A percentile compares a stretch with the other conserved stretches of the same genome.
Conservation (phyloP, 768 basidiomycete species). For the Postia placenta region DNA sequence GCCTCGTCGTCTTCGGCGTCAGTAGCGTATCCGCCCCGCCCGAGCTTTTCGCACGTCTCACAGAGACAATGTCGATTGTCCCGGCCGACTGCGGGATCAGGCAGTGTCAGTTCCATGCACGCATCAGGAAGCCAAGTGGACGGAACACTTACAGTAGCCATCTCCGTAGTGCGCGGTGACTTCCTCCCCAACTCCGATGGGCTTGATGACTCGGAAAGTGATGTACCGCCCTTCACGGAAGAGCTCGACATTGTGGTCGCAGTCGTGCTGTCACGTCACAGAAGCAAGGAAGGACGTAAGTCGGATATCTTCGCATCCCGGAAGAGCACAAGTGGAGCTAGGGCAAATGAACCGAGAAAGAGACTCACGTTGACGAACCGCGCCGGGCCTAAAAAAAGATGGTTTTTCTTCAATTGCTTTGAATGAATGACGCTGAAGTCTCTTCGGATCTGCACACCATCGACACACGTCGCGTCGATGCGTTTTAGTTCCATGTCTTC, state of each 20-base stretch:
- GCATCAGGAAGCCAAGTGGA: constrained; percentile 6
- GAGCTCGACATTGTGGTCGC: constrained; percentile 83
- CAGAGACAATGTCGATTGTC: constrained; percentile 76
- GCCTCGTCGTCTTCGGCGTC: constrained; percentile 49
- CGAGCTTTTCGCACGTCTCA: constrained; percentile 77
- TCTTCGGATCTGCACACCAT: constrained; percentile 54
- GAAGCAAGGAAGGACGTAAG: constrained; percentile 8
- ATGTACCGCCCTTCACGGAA: constrained; percentile 87
- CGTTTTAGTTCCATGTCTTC: constrained; percentile 85
- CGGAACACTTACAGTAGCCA: constrained; percentile 68
- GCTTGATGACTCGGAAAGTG: constrained; percentile 78
- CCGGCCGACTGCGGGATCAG: constrained; percentile 46
- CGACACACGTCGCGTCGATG: constrained; percentile 60
- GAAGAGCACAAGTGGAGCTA: constrained; percentile 1
- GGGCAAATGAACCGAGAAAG: constrained; percentile 2
- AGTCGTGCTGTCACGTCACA: constrained; percentile 61
- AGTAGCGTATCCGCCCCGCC: constrained; percentile 63
- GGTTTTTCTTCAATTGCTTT: constrained; percentile 87
- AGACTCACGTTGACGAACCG: constrained; percentile 84
- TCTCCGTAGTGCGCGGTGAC: constrained; percentile 89
- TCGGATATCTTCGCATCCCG: background rate
- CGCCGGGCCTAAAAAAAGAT: constrained; percentile 86
- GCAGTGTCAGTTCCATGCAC: constrained; percentile 9
- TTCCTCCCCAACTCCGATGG: constrained; percentile 77
- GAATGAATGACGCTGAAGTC: constrained; percentile 92